These are phyloP conservation scores for Backusella luteola DNA, from an alignment of 192 early-diverging fungal genomes.

Conservation along the genomic window DNA sequence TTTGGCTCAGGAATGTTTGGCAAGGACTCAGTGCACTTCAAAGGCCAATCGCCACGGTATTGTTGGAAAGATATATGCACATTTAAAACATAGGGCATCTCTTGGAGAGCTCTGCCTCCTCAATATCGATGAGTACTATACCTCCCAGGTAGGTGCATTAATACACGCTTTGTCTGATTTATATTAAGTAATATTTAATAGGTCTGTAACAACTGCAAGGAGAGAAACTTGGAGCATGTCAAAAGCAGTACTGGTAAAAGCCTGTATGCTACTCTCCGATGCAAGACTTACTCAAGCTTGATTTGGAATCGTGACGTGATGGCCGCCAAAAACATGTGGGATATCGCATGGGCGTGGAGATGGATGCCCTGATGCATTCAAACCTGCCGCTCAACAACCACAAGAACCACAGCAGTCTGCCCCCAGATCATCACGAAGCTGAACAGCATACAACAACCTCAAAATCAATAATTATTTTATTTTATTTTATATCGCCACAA, in stretches of 20 bases:
- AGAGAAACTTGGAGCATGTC: too few relatives aligned
- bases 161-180: not conserved
- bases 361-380: too few relatives aligned
- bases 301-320: not conserved
- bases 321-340: not conserved
- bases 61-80: not conserved
- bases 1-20: not conserved
- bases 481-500: not conserved
- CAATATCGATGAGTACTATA: not conserved
- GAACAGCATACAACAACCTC: not conserved
- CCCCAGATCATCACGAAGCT: too few relatives aligned
- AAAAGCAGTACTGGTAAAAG: too few relatives aligned
- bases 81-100: not conserved
- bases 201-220: too few relatives aligned
- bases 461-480: not conserved
- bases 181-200: too few relatives aligned
- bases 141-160: not conserved
- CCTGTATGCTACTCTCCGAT: not conserved
- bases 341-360: not conserved
- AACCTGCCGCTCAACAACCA: too few relatives aligned
- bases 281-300: too few relatives aligned
- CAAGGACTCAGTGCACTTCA: not conserved
- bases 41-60: not conserved
- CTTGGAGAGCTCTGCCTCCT: not conserved
- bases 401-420: too few relatives aligned